phyloP scores from a whole-genome alignment of 768 basidiomycete species.

The Suillus fuscotomentosus region DNA sequence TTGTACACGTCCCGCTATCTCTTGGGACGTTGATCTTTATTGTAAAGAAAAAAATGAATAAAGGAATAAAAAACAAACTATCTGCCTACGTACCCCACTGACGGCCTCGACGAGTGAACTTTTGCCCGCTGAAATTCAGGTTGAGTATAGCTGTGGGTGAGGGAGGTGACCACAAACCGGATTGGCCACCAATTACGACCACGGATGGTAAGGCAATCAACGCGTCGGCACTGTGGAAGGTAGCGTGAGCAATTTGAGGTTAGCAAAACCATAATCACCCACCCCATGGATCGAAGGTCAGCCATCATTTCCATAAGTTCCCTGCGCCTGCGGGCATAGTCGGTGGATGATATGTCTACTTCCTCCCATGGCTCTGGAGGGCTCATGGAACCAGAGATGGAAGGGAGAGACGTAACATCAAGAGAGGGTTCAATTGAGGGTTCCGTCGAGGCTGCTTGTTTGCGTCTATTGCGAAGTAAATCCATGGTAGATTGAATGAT shows the following conservation, averaged over 20 bases:
- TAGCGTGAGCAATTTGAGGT: not conserved
- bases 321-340: constrained; percentile 40
- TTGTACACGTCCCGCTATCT: constrained; percentile 36
- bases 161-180: constrained; percentile 30
- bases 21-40: not conserved
- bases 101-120: constrained; percentile 39
- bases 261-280: not conserved
- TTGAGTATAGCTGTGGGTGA: not conserved
- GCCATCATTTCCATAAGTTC: constrained; percentile 40
- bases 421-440: not conserved
- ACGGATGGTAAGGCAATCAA: constrained; percentile 50
- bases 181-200: constrained; percentile 52
- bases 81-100: not conserved
- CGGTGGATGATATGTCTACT: constrained; percentile 27
- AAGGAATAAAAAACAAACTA: not conserved
- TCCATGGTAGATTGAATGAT: not conserved
- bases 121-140: constrained; percentile 35
- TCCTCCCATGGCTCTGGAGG: constrained; percentile 3
- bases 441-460: not conserved
- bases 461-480: not conserved
- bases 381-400: not conserved
- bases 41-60: not conserved
- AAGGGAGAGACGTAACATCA: constrained; percentile 2
- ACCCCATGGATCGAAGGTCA: constrained; percentile 36
- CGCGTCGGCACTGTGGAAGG: constrained; percentile 34